A percentile compares a stretch with the other conserved stretches of the same genome.
Conservation (phyloP, 208 protist genomes). For the Tritrichomonas musculus region DNA sequence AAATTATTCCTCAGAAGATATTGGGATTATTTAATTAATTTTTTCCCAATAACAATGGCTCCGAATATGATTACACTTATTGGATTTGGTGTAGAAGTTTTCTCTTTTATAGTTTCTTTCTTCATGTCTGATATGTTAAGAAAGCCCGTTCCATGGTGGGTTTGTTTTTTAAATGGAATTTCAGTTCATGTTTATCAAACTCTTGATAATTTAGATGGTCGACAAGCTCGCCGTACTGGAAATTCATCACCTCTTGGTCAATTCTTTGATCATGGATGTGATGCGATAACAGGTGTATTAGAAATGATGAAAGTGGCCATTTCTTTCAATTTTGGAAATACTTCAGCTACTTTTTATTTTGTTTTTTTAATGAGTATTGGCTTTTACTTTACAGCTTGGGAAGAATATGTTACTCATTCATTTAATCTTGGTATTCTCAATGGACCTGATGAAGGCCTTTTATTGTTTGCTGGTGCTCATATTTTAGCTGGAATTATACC, state of each 20-base stretch:
- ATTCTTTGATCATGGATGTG: conserved; percentile 47
- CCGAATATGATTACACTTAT: not conserved
- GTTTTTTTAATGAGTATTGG: not conserved
- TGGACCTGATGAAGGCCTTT: not conserved
- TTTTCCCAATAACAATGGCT: not conserved
- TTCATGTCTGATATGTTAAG: not conserved
- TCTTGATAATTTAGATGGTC: conserved; percentile 44
- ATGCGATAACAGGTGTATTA: not conserved
- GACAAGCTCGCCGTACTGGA: conserved; percentile 40
- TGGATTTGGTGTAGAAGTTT: not conserved
- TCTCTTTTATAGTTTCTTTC: not conserved
- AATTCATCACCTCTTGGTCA: conserved; percentile 40
- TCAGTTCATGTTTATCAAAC: conserved; percentile 43
- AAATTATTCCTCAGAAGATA: not conserved
- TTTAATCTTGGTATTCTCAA: not conserved
- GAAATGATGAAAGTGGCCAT: not conserved
- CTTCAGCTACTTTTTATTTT: not conserved
- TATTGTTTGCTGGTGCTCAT: no score
- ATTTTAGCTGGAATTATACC: no score
- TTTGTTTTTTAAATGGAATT: not conserved
- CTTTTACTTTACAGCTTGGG: not conserved
- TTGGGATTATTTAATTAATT: not conserved
- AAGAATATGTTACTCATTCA: not conserved
- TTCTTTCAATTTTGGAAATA: not conserved
- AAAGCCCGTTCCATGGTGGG: conserved; percentile 36